Evolutionary conservation across 2,329 filamentous ascomycete genomes (phyloP).

Genomic region (Claviceps fusiformis): DNA sequence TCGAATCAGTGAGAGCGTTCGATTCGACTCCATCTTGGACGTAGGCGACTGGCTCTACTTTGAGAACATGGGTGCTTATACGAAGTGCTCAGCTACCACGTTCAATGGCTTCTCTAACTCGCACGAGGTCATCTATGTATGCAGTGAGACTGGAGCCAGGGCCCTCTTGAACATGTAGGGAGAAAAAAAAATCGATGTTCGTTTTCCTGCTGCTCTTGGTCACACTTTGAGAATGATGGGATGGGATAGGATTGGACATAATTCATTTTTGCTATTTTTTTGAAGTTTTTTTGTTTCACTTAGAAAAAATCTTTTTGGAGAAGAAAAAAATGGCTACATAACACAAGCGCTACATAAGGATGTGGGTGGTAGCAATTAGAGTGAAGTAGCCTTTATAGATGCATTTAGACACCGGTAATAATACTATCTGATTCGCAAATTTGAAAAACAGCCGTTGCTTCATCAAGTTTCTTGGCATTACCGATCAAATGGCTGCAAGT

Average conservation of each 20-base stretch:
- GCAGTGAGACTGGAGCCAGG: slow-evolving; percentile 76
- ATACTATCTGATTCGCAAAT: background rate
- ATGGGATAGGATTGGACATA: background rate
- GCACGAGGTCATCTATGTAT: slow-evolving; percentile 89
- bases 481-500: background rate
- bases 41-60: slow-evolving; percentile 98
- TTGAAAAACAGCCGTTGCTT: background rate
- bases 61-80: slow-evolving; percentile 97
- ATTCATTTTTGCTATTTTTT: background rate
- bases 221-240: no score
- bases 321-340: background rate
- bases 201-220: background rate
- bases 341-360: background rate
- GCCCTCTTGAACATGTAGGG: slow-evolving; percentile 42
- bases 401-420: background rate
- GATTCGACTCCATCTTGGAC: slow-evolving; percentile 63
- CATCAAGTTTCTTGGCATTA: background rate
- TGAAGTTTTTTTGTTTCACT: background rate
- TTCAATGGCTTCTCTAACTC: slow-evolving; percentile 95
- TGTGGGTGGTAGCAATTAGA: background rate
- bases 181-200: background rate
- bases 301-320: background rate
- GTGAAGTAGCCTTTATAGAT: background rate
- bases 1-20: slow-evolving; percentile 72
- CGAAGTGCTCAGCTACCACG: slow-evolving; percentile 90